Conservation (phyloP, 495 filamentous ascomycete species). For the Bombardia bombarda region DNA sequence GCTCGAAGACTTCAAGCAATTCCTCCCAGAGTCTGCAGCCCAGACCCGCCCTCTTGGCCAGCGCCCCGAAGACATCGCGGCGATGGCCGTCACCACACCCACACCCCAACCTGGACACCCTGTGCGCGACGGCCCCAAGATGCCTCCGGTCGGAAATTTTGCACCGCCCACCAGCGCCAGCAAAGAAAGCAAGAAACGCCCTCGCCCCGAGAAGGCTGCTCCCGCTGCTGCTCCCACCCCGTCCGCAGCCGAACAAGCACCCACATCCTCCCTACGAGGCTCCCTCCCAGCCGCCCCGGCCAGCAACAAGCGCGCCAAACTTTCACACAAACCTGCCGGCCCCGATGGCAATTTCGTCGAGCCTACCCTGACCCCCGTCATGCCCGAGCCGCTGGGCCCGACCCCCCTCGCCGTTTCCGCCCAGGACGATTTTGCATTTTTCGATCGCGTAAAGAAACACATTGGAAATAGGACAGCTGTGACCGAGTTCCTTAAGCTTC, state of each 20-base stretch:
- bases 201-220: slow-evolving; percentile 34
- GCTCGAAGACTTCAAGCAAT: slow-evolving; percentile 97
- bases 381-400: slow-evolving; percentile 79
- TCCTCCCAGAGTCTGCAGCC: slow-evolving; percentile 92
- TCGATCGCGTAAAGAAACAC: slow-evolving; percentile 94
- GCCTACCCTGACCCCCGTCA: slow-evolving; percentile 75
- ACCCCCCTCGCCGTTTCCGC: slow-evolving; percentile 53
- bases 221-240: slow-evolving; percentile 19
- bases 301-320: slow-evolving; percentile 53
- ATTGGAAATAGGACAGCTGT: slow-evolving; percentile 85
- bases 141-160: slow-evolving; percentile 94
- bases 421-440: slow-evolving; percentile 80
- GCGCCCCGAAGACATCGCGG: slow-evolving; percentile 48
- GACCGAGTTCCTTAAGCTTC: slow-evolving; percentile 91
- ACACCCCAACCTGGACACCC: slow-evolving; percentile 39
- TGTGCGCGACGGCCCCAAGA: slow-evolving; percentile 50
- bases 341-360: slow-evolving; percentile 64
- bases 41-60: slow-evolving; percentile 63
- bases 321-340: slow-evolving; percentile 45
- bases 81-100: slow-evolving; percentile 46
- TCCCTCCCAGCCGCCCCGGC: slow-evolving; percentile 14
- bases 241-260: slow-evolving; percentile 21
- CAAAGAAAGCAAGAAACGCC: slow-evolving; percentile 70
- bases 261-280: slow-evolving; percentile 25
- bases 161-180: slow-evolving; percentile 70